Base-by-base conservation (phyloP, 1,139 yeast species). In the Meyerozyma elateridarum region DNA sequence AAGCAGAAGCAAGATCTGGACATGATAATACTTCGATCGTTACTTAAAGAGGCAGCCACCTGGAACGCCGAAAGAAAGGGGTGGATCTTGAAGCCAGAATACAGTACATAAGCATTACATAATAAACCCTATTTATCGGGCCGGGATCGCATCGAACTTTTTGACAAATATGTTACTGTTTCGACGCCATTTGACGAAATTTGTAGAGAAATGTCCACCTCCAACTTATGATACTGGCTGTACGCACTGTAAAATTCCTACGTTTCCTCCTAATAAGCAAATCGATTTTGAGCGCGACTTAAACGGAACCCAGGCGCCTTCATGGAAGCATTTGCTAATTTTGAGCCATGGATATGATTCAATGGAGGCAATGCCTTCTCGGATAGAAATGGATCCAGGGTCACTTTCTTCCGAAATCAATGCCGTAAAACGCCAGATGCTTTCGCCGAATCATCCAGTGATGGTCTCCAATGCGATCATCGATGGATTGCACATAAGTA, bases 81-180 rank as follows among this genome's bases (percentile, higher is more conserved):
- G 0, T 88, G 96, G 96, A 49, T 49, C 2, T 55, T 85, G 26
- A 78, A 79, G 41, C 66, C 65, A 1, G 89, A 79, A 35, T 80
- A 34, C 20, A 26, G 7, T 8, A 13, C n/a, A n/a, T n/a, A n/a
- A n/a, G n/a, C n/a, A n/a, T n/a, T n/a, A n/a, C n/a, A n/a, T n/a
- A n/a, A n/a, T n/a, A n/a, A n/a, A n/a, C n/a, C n/a, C n/a, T n/a
- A n/a, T n/a, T n/a, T n/a, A n/a, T n/a, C n/a, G n/a, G n/a, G n/a
- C n/a, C n/a, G n/a, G n/a, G n/a, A n/a, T n/a, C n/a, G n/a, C n/a
- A n/a, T n/a, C n/a, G n/a, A n/a, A n/a, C n/a, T n/a, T n/a, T n/a
- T n/a, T n/a, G n/a, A n/a, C n/a, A n/a, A n/a, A n/a, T n/a, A 22
- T 22, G 25, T 8, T 22, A 12, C 8, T 14, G 13, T 15, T 24